phyloP scores from a whole-genome alignment of 2,329 filamentous ascomycete genomes.

The Alternaria triticina region DNA sequence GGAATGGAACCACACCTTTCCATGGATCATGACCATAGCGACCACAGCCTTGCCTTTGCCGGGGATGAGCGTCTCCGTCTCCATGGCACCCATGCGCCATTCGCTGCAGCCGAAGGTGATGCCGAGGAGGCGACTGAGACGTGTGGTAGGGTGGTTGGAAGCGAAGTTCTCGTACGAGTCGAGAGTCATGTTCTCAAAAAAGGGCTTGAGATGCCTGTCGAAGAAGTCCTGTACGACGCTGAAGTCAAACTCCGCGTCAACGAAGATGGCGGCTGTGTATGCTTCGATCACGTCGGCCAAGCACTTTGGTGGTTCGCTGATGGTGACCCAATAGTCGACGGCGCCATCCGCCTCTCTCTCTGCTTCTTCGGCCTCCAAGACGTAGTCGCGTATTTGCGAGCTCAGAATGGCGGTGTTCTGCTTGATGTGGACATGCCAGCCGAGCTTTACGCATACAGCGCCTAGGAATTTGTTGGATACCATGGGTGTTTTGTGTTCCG shows the following conservation, averaged over 20 bases:
- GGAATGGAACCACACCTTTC: constrained; percentile 67
- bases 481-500: constrained; percentile 99
- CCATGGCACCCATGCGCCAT: constrained; percentile 53
- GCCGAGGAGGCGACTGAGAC: constrained; percentile 69
- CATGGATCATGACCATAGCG: constrained; percentile 79
- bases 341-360: constrained; percentile 57
- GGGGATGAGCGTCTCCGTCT: constrained; percentile 55
- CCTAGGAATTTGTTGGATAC: constrained; percentile 94
- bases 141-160: constrained; percentile 81
- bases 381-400: constrained; percentile 60
- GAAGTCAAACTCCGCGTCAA: constrained; percentile 85
- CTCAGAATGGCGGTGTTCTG: constrained; percentile 59
- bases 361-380: constrained; percentile 63
- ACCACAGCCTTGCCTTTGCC: constrained; percentile 59
- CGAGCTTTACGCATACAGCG: constrained; percentile 77
- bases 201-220: constrained; percentile 72
- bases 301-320: constrained; percentile 71
- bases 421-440: constrained; percentile 75
- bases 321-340: constrained; percentile 71
- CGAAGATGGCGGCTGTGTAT: constrained; percentile 87
- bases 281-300: constrained; percentile 89
- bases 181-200: constrained; percentile 83
- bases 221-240: constrained; percentile 78
- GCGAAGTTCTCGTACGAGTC: constrained; percentile 78
- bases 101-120: constrained; percentile 70